These are phyloP conservation scores for Colletotrichum kahawae DNA, from an alignment of 2,329 filamentous ascomycete species.

Conservation along the genomic window DNA sequence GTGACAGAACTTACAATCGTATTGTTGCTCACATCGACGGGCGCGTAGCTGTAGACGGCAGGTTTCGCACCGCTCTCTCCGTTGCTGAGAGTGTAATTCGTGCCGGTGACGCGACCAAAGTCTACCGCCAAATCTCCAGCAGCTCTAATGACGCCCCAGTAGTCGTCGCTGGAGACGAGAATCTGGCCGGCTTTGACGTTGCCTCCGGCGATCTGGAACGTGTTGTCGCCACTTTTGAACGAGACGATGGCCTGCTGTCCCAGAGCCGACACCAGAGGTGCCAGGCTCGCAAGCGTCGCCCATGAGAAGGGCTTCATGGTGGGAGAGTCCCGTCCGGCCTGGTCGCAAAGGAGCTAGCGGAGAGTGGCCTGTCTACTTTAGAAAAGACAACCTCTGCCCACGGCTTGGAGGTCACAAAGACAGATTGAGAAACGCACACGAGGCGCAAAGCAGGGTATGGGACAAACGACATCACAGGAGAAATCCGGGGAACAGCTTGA, in stretches of 20 bases:
- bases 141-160: slow-evolving; percentile 71
- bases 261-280: slow-evolving; percentile 38
- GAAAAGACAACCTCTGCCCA: not conserved
- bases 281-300: slow-evolving; percentile 25
- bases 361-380: not conserved
- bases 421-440: not conserved
- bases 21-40: slow-evolving; percentile 51
- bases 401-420: not conserved
- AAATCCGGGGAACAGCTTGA: not conserved
- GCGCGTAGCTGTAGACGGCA: slow-evolving; percentile 46
- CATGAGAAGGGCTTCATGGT: slow-evolving; percentile 18
- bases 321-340: not conserved
- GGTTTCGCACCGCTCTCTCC: slow-evolving; percentile 40
- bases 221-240: slow-evolving; percentile 33
- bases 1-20: slow-evolving; percentile 42
- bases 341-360: not conserved
- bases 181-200: slow-evolving; percentile 50
- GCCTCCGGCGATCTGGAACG: slow-evolving; percentile 40
- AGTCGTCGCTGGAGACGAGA: slow-evolving; percentile 62
- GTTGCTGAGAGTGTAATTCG: slow-evolving; percentile 64
- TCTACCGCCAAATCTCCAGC: slow-evolving; percentile 71
- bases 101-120: slow-evolving; percentile 73
- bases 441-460: not conserved
- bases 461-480: not conserved
- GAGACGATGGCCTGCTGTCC: slow-evolving; percentile 55